phyloP scores from a whole-genome alignment of 768 basidiomycete species.

The Scleroderma citrinum region DNA sequence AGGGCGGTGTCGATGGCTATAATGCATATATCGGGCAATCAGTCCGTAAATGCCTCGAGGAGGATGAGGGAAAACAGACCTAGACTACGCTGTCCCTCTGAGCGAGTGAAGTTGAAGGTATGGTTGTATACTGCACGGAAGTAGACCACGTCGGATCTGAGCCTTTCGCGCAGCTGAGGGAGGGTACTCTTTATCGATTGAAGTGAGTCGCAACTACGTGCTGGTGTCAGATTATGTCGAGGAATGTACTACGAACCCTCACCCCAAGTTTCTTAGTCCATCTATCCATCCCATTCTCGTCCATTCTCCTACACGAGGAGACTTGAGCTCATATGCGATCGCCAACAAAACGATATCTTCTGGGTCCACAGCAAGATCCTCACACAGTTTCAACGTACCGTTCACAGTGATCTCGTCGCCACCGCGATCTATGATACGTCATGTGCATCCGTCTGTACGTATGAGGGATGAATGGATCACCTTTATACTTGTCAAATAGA shows the following conservation, averaged over 20 bases:
- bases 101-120: constrained; percentile 75
- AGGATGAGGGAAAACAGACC: constrained; percentile 37
- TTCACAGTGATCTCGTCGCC: constrained; percentile 65
- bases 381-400: constrained; percentile 74
- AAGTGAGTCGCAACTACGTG: constrained; percentile 57
- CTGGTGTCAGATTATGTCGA: not conserved
- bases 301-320: constrained; percentile 70
- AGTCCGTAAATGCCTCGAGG: not conserved
- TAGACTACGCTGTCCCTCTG: constrained; percentile 74
- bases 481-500: constrained; percentile 68
- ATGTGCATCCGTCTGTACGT: not conserved
- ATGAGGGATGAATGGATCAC: constrained; percentile 25
- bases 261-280: constrained; percentile 76
- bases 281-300: constrained; percentile 65
- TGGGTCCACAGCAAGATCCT: constrained; percentile 62
- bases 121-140: constrained; percentile 75
- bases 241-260: constrained; percentile 20
- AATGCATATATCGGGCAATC: too few relatives aligned
- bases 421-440: constrained; percentile 41
- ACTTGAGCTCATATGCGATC: constrained; percentile 76
- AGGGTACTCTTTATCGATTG: constrained; percentile 53
- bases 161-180: constrained; percentile 47
- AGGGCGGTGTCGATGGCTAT: constrained; percentile 65
- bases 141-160: constrained; percentile 60
- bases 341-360: constrained; percentile 81